A percentile compares a stretch with the other conserved stretches of the same genome.
These are phyloP conservation scores for Cryptomeria japonica DNA, from an alignment of 75 land plant genomes.

Conservation along the genomic window DNA sequence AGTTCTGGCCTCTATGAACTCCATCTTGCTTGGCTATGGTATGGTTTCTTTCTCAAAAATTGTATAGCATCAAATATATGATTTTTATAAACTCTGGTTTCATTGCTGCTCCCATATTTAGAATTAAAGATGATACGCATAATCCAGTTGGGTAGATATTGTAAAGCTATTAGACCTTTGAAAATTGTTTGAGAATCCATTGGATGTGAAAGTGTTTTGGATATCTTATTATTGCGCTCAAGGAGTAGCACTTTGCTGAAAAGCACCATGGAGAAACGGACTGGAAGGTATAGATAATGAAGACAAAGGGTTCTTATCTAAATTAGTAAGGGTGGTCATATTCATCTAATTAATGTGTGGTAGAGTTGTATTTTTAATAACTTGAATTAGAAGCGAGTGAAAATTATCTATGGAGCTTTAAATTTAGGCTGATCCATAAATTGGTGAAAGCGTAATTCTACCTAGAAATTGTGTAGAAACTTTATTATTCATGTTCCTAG, in stretches of 20 bases:
- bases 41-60: neutral
- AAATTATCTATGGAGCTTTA: neutral
- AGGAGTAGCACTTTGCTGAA: neutral
- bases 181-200: too few species aligned
- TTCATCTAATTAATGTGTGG: neutral
- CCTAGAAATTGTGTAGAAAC: too few species aligned
- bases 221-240: too few species aligned
- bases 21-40: conserved; percentile 82
- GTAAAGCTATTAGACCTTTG: neutral
- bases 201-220: too few species aligned
- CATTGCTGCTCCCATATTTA: neutral
- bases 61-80: neutral
- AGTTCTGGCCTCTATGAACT: conserved; percentile 75
- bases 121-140: neutral
- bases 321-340: too few species aligned
- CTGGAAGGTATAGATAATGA: neutral
- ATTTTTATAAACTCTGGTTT: neutral
- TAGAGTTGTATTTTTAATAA: too few species aligned
- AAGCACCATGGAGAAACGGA: neutral
- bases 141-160: neutral
- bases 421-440: too few species aligned
- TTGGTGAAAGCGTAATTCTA: too few species aligned
- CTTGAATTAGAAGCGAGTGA: neutral
- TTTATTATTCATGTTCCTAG: too few species aligned
- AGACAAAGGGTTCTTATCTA: neutral